These are phyloP conservation scores for Talaromyces liani DNA, from an alignment of 495 filamentous ascomycete genomes.

Conservation along the genomic window DNA sequence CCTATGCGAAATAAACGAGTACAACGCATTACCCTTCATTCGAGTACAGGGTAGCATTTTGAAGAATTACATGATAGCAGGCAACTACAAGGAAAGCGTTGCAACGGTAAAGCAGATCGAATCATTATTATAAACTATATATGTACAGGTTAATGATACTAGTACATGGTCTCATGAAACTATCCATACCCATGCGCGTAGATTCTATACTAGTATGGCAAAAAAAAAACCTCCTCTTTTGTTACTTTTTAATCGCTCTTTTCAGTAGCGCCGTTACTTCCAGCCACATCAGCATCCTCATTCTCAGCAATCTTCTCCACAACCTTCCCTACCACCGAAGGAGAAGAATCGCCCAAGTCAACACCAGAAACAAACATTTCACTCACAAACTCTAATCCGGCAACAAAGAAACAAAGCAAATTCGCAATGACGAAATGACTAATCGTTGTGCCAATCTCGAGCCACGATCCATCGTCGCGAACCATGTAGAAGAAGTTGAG, in stretches of 20 bases:
- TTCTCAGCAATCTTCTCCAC: neutral
- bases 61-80: no score
- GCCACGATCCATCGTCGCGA: conserved; percentile 89
- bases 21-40: no score
- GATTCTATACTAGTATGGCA: neutral
- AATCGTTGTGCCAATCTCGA: conserved; percentile 96
- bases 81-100: no score
- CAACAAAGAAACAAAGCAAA: conserved; percentile 82
- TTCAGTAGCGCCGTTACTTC: neutral
- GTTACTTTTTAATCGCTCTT: neutral
- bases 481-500: conserved; percentile 98
- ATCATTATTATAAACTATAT: neutral
- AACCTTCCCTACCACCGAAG: neutral
- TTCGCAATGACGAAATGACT: conserved; percentile 92
- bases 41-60: no score
- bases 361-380: conserved; percentile 78
- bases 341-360: conserved; percentile 47
- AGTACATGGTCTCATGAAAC: neutral
- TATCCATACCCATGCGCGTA: neutral
- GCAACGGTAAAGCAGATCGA: neutral
- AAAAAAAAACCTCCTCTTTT: neutral
- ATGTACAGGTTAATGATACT: neutral
- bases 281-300: neutral
- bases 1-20: no score
- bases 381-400: conserved; percentile 76